Conservation (phyloP, 2,329 filamentous ascomycete species). For the Nigrospora osmanthi region DNA sequence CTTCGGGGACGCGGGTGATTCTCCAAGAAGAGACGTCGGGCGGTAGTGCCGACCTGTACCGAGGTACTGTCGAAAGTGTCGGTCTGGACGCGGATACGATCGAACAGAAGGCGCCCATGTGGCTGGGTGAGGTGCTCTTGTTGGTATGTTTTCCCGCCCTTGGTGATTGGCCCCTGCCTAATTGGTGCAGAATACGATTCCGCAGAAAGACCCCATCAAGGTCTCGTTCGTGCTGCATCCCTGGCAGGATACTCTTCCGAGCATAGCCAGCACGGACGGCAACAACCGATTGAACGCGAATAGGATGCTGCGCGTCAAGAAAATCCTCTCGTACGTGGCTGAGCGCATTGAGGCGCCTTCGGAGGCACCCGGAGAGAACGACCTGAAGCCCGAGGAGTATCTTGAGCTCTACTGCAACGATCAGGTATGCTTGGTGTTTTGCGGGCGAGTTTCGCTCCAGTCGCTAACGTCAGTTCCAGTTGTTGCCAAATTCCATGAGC, state of each 20-base stretch:
- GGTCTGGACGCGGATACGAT: constrained; percentile 73
- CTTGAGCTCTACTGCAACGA: constrained; percentile 92
- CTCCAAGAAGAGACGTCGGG: constrained; percentile 63
- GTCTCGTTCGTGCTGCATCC: constrained; percentile 90
- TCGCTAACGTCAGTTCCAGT: constrained; percentile 26
- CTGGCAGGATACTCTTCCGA: constrained; percentile 65
- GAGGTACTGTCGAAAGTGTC: constrained; percentile 75
- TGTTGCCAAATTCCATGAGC: constrained; percentile 76
- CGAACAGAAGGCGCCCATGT: constrained; percentile 80
- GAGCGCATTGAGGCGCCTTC: constrained; percentile 78
- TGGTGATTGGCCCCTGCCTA: neutral
- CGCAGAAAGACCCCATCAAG: constrained; percentile 87
- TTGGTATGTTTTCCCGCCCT: constrained; percentile 34
- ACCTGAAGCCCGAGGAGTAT: constrained; percentile 80
- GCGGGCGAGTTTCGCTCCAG: neutral
- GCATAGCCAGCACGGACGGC: constrained; percentile 65
- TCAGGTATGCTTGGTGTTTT: constrained; percentile 50
- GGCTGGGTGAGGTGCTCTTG: constrained; percentile 84
- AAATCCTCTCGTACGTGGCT: constrained; percentile 86
- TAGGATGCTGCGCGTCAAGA: constrained; percentile 90
- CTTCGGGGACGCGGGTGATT: constrained; percentile 57
- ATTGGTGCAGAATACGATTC: constrained; percentile 59
- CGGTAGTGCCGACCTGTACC: constrained; percentile 76
- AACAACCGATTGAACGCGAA: constrained; percentile 94
- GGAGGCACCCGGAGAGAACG: constrained; percentile 48